Conservation (phyloP, 495 filamentous ascomycete genomes). For the Tetracladium marchalianum region DNA sequence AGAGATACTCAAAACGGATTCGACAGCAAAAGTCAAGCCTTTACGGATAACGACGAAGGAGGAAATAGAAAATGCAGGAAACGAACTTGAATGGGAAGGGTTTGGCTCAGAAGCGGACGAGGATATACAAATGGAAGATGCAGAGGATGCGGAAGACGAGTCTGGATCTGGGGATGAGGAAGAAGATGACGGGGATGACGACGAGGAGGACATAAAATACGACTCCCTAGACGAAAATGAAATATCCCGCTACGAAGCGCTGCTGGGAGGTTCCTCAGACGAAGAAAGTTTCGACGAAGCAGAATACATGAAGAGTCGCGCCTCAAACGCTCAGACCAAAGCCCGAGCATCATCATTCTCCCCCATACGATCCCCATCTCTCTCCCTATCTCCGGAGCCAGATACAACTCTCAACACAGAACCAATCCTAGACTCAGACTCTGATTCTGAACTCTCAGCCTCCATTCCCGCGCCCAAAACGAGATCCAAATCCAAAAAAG, state of each 20-base stretch:
- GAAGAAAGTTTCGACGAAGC: conserved; percentile 20
- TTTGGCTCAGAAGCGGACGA: conserved; percentile 13
- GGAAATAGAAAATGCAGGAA: conserved; percentile 1
- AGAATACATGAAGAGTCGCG: conserved; percentile 7
- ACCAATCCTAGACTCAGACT: conserved; percentile 9
- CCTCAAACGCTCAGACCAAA: not conserved
- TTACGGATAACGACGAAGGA: conserved; percentile 9
- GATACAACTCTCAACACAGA: conserved; percentile 13
- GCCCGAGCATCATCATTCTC: not conserved
- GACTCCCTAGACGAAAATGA: conserved; percentile 25
- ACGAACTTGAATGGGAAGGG: conserved; percentile 16
- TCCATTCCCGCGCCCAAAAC: conserved; percentile 1
- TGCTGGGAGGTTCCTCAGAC: conserved; percentile 23
- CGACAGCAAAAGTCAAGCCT: conserved; percentile 9
- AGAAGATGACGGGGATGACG: conserved; percentile 19
- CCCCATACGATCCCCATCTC: not conserved
- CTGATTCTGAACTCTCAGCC: conserved; percentile 5
- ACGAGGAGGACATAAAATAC: conserved; percentile 8
- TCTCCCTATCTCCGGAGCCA: not conserved
- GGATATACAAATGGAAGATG: conserved; percentile 11
- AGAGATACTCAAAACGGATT: conserved; percentile 11
- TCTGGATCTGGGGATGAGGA: conserved; percentile 5
- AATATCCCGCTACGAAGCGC: conserved; percentile 21
- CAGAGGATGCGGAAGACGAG: conserved; percentile 1
- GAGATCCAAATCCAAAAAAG: conserved; percentile 3